These are phyloP conservation scores for Colletotrichum sublineola DNA, from an alignment of 2,329 filamentous ascomycete genomes.

Conservation along the genomic window DNA sequence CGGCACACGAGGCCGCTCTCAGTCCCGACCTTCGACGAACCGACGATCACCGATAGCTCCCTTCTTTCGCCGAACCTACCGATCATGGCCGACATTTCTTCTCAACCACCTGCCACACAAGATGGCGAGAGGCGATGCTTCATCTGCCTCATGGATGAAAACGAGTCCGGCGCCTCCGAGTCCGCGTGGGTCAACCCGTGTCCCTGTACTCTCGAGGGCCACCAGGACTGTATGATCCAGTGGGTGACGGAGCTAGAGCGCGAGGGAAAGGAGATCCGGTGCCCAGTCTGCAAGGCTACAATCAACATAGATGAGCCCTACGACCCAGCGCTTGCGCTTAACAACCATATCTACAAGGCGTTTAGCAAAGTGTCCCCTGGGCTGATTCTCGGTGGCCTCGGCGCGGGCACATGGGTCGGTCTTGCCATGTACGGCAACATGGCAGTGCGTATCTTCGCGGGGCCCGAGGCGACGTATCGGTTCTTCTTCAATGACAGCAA, in stretches of 20 bases:
- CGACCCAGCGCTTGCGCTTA: slow-evolving; percentile 78
- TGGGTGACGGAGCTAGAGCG: slow-evolving; percentile 93
- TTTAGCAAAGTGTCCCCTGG: slow-evolving; percentile 70
- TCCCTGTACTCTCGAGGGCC: slow-evolving; percentile 89
- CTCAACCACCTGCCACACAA: neutral
- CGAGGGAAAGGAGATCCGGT: slow-evolving; percentile 76
- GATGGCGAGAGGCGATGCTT: slow-evolving; percentile 63
- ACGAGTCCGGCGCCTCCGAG: slow-evolving; percentile 59
- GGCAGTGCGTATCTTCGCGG: slow-evolving; percentile 66
- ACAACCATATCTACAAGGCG: slow-evolving; percentile 69
- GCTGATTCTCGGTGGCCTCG: slow-evolving; percentile 73
- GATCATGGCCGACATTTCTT: slow-evolving; percentile 17
- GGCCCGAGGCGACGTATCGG: slow-evolving; percentile 53
- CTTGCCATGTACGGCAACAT: slow-evolving; percentile 67
- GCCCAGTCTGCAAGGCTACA: slow-evolving; percentile 89
- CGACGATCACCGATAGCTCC: neutral
- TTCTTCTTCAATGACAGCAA: slow-evolving; percentile 41
- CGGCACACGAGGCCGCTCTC: neutral
- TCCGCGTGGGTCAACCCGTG: slow-evolving; percentile 87
- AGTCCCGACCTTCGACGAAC: slow-evolving; percentile 5
- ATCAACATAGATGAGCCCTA: slow-evolving; percentile 82
- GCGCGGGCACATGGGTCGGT: slow-evolving; percentile 64
- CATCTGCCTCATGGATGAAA: slow-evolving; percentile 72
- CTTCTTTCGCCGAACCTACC: neutral
- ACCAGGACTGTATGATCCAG: slow-evolving; percentile 89